These are phyloP conservation scores for Chlamydomonas sp. DNA, from an alignment of 139 green algal species.

Conservation along the genomic window DNA sequence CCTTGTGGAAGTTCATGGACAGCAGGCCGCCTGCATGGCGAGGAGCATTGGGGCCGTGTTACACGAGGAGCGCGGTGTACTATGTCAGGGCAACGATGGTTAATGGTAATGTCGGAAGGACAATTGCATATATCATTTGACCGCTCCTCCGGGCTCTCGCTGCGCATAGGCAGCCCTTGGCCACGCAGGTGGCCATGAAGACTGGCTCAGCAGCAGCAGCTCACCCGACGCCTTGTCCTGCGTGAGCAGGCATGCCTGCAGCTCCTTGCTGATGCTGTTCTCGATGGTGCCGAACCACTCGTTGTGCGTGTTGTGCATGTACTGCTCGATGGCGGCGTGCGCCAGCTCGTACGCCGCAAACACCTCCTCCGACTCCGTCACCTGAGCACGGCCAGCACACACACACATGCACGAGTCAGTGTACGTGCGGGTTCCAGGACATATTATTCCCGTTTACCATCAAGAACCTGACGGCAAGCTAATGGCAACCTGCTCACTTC, in stretches of 20 bases:
- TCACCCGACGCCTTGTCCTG: constrained; percentile 67
- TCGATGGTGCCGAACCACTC: constrained; percentile 84
- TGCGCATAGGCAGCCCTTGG: neutral
- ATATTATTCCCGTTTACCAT: too few relatives aligned
- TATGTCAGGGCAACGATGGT: neutral
- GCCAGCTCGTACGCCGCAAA: constrained; percentile 73
- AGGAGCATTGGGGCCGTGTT: neutral
- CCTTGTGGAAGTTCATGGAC: constrained; percentile 84
- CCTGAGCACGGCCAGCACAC: constrained; percentile 1
- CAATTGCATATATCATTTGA: too few relatives aligned
- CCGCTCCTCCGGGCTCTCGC: too few relatives aligned
- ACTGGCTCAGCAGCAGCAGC: neutral
- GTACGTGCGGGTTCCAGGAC: too few relatives aligned
- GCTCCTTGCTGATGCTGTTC: constrained; percentile 62
- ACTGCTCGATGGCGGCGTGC: constrained; percentile 81
- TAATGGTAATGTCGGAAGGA: too few relatives aligned
- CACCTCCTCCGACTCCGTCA: constrained; percentile 72
- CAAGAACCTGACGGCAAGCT: too few relatives aligned
- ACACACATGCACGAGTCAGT: too few relatives aligned
- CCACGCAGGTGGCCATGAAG: neutral
- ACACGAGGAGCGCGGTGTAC: neutral
- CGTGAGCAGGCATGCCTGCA: constrained; percentile 74
- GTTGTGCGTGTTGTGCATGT: constrained; percentile 80
- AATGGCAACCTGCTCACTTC: too few relatives aligned
- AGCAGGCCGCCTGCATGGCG: constrained; percentile 67